phyloP scores from a whole-genome alignment of 305 asterid species.

The Fraxinus velutina region DNA sequence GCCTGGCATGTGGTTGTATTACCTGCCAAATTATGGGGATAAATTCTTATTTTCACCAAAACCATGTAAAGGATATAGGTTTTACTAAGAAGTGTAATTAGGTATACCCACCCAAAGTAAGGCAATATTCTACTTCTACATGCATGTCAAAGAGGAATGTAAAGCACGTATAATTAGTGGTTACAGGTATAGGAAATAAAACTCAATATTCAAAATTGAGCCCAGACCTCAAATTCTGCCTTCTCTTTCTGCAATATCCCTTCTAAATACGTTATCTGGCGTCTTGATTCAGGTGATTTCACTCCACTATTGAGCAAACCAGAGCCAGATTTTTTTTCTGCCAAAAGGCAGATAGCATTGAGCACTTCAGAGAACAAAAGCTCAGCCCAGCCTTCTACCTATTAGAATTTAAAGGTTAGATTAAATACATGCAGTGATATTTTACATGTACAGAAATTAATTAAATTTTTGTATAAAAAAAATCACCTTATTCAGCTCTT shows the following conservation, averaged over 20 bases:
- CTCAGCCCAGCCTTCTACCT: slow-evolving; percentile 78
- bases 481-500: slow-evolving; percentile 68
- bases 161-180: background rate
- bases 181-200: slow-evolving; percentile 5
- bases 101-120: background rate
- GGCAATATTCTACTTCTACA: slow-evolving; percentile 7
- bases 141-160: slow-evolving; percentile 8
- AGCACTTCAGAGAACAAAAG: slow-evolving; percentile 79
- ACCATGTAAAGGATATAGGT: slow-evolving; percentile 8
- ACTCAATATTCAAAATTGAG: slow-evolving; percentile 26
- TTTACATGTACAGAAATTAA: slow-evolving; percentile 16
- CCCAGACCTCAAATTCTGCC: slow-evolving; percentile 70
- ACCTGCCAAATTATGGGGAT: background rate
- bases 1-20: slow-evolving; percentile 2
- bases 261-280: slow-evolving; percentile 60
- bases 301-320: slow-evolving; percentile 25
- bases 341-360: slow-evolving; percentile 53
- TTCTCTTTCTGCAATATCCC: slow-evolving; percentile 74
- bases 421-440: slow-evolving; percentile 19
- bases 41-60: slow-evolving; percentile 11
- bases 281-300: slow-evolving; percentile 49
- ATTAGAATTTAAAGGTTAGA: slow-evolving; percentile 28
- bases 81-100: background rate
- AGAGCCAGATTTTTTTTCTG: slow-evolving; percentile 39
- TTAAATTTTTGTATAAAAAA: background rate